Evolutionary conservation across 1,284 basidiomycete genomes (phyloP), one percentile per base, ranked within the genome.

Genomic region (Sphagnurus paluster): DNA sequence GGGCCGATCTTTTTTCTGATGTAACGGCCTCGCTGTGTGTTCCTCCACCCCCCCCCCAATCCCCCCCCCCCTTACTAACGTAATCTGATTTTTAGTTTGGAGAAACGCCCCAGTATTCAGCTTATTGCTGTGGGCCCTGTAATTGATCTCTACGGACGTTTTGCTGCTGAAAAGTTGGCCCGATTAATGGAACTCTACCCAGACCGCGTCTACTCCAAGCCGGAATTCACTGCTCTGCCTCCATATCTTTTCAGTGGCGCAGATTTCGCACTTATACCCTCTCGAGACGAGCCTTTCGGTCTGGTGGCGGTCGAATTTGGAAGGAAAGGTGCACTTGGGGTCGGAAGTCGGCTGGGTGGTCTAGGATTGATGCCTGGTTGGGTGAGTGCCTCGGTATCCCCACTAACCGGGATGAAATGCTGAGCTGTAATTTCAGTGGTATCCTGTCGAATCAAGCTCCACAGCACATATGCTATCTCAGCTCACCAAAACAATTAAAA

Each of bases 331-430:
- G 93, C 93, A 50, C 79, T 96, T 44, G 93, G 93, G 75, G 93
- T 96, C 55, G 93, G 93, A 58, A 83, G 87, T 71, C 88, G 93
- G 63, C 78, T 95, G 23, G 93, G 93, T 67, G 93, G 93, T 76
- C 78, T 96, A 36, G 93, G 93, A 71, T 74, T 96, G 55, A 96
- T 96, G 93, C 93, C 93, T 61, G 93, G 93, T 74, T 95, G 93
- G 93, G 90, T 92, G 66, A 60, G 86, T 78, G 23, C 37, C 40
- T 41, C 26, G n/a, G 3, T 25, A 14, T 1, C 39, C 38, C 21
- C 13, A 17, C 17, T 33, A n/a, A n/a, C 60, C 43, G 32, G 46
- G 65, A 29, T 39, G 46, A 52, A 42, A 11, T 13, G 26, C 30
- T 33, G 14, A 7, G n/a, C 17, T n/a, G 10, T 29, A 9, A 21